Percentiles rank a stretch among this genome's conserved stretches.
These are phyloP conservation scores for Ascochyta clinopodiicola DNA, from an alignment of 2,329 filamentous ascomycete species.

Conservation along the genomic window DNA sequence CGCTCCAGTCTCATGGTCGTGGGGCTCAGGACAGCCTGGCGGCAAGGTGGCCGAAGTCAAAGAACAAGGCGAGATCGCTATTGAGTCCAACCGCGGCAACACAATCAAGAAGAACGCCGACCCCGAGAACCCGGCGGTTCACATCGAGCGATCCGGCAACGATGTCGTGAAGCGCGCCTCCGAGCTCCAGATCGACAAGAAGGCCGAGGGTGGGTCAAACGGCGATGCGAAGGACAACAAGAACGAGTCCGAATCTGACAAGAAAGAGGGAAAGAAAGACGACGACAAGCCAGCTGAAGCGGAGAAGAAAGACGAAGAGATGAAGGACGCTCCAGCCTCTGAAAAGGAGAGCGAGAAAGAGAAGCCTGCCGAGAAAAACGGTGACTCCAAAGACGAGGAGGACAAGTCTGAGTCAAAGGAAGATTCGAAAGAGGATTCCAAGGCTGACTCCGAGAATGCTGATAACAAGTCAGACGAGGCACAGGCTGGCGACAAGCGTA, in stretches of 20 bases:
- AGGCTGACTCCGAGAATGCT: slow-evolving; percentile 14
- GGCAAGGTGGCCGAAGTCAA: slow-evolving; percentile 65
- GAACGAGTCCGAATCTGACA: slow-evolving; percentile 34
- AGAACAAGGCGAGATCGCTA: slow-evolving; percentile 64
- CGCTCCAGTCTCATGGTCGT: slow-evolving; percentile 67
- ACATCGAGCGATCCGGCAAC: slow-evolving; percentile 65
- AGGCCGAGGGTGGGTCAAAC: slow-evolving; percentile 45
- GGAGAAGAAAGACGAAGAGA: slow-evolving; percentile 49
- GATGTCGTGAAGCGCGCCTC: slow-evolving; percentile 70
- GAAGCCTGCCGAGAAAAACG: slow-evolving; percentile 35
- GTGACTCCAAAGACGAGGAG: slow-evolving; percentile 38
- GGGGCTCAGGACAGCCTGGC: slow-evolving; percentile 61
- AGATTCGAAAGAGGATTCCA: slow-evolving; percentile 22
- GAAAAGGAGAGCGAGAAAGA: slow-evolving; percentile 41
- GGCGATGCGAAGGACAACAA: slow-evolving; percentile 41
- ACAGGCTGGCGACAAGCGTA: slow-evolving; percentile 47
- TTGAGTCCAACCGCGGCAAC: slow-evolving; percentile 68
- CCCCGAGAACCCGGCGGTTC: slow-evolving; percentile 66
- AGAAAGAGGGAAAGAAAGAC: slow-evolving; percentile 41
- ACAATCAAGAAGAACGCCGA: slow-evolving; percentile 69
- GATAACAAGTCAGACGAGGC: slow-evolving; percentile 28
- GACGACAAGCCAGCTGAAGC: slow-evolving; percentile 33
- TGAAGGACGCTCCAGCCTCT: slow-evolving; percentile 35
- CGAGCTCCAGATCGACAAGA: slow-evolving; percentile 64
- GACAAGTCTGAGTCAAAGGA: slow-evolving; percentile 29